Evolutionary conservation across 306 rosid species (phyloP), one percentile per base, ranked within the genome.

Genomic region (Macrotyloma uniflorum): DNA sequence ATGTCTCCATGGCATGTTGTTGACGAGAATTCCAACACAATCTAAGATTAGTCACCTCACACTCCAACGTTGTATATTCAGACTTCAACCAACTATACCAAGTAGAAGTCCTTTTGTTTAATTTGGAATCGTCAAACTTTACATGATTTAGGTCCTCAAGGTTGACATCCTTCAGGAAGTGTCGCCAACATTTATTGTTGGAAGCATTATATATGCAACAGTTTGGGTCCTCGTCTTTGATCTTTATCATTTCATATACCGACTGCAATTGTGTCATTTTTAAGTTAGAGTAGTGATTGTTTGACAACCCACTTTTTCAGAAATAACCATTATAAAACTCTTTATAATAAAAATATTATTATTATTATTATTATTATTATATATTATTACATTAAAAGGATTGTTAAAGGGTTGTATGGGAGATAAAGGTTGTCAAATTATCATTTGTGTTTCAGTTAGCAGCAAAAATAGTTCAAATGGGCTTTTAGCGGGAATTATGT

Each of bases 161-260:
- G 84, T 87, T 54, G 53, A 71, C 32, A 18, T 80, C 82, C 83
- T 74, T 76, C 85, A 90, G 67, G 55, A 73, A 87, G 83, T 90
- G 93, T 51, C 85, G 79, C 92, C 96, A 87, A 77, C 93, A 88
- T 84, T 77, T 90, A 12, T 82, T 88, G 68, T 22, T 69, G 20
- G 26, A 20, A 68, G 66, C 12, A 46, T 63, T 87, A 57, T 85
- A 80, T 36, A 38, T 8, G 81, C 91, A 90, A 82, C 91, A 90
- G 38, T 61, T 67, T 26, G 81, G 87, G 12, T 83, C 87, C 79
- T 82, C 47, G 15, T 57, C 67, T 77, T 38, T 64, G 75, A 40
- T 65, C 85, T 72, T 78, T 8, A 81, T 49, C 80, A 55, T 78
- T 74, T 70, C 80, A 78, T 57, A 43, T n/a, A 81, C 72, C 23